Evolutionary conservation across 176 grass and related monocot species (phyloP), one percentile per base, ranked within the genome.

Genomic region (Metroxylon sagu): DNA sequence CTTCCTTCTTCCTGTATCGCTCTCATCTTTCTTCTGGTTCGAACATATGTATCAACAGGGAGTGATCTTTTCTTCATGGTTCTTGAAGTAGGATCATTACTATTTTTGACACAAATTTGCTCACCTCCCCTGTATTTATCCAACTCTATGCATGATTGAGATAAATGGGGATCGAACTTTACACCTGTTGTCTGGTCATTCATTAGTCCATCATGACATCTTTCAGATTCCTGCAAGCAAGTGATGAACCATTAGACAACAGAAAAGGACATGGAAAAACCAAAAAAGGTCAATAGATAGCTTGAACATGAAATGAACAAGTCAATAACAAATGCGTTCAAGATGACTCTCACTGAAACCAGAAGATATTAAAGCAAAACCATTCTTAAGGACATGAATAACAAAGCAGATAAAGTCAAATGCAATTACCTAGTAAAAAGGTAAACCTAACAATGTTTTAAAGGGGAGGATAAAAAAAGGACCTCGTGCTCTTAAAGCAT

Each of bases 51-150:
- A 3, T 52, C 19, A 23, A 43, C 12, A 4, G 19, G 27, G 26
- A 48, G 35, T 56, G 68, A 61, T 72, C 67, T 80, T 39, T 26
- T 53, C 30, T 69, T 55, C 8, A 48, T 14, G 23, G 48, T 30
- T 16, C 28, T 67, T 25, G 19, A 30, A 48, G 52, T 26, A 1
- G 58, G 67, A 18, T 35, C 26, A 60, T n/a, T 39, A 60, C 18
- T 60, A 30, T 28, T 60, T 60, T 28, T 16, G 3, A 60, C 16
- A 31, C 10, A 4, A 10, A 19, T 30, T 60, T 60, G 29, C 7
- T 60, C 27, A 60, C 18, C 26, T 39, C 6, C 28, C 28, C 58
- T 16, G 7, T 60, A 60, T 60, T 60, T 60, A 15, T 60, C 29
- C 5, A 29, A 29, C 29, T 60, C 58, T 19, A 60, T 31, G 26